Percentiles rank a stretch among this genome's conserved stretches.
Evolutionary conservation across 257 asterid species (phyloP).

Genomic region (Verbena officinalis): DNA sequence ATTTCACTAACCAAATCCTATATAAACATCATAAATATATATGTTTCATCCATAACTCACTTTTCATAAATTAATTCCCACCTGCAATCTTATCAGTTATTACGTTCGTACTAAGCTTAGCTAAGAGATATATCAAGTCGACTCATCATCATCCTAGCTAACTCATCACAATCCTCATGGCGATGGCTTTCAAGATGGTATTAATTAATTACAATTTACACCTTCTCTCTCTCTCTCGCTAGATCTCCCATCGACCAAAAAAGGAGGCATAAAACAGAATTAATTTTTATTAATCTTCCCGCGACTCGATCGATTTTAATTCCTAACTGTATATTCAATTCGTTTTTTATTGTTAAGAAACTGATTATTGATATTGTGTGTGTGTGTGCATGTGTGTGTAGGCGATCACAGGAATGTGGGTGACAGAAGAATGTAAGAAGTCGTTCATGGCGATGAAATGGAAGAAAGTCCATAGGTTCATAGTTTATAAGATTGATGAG

Average conservation of each 20-base stretch:
- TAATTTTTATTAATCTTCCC: too few relatives aligned
- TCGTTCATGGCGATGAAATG: slow-evolving; percentile 95
- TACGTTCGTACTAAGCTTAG: slow-evolving; percentile 3
- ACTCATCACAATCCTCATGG: slow-evolving; percentile 49
- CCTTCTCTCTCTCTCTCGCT: too few relatives aligned
- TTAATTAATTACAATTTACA: too few relatives aligned
- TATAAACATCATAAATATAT: slow-evolving; percentile 42
- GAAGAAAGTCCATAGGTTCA: slow-evolving; percentile 82
- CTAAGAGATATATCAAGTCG: too few relatives aligned
- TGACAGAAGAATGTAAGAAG: slow-evolving; percentile 79
- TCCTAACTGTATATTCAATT: too few relatives aligned
- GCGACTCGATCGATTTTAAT: too few relatives aligned
- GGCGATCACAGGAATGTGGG: slow-evolving; percentile 91
- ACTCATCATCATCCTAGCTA: slow-evolving; percentile 20
- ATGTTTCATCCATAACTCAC: slow-evolving; percentile 6
- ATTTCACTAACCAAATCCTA: slow-evolving; percentile 43
- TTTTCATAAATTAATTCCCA: slow-evolving; percentile 7
- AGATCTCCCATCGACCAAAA: too few relatives aligned
- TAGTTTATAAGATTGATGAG: slow-evolving; percentile 88
- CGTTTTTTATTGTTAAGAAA: too few relatives aligned
- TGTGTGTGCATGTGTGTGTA: slow-evolving; percentile 17
- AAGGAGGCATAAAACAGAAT: too few relatives aligned
- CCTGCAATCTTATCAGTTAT: slow-evolving; percentile 11
- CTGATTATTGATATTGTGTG: background rate
- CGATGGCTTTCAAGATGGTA: slow-evolving; percentile 97